Percentiles rank a stretch among this genome's conserved stretches.
Evolutionary conservation across 345 rosid genomes (phyloP).

Genomic region (Acer yangbiense): DNA sequence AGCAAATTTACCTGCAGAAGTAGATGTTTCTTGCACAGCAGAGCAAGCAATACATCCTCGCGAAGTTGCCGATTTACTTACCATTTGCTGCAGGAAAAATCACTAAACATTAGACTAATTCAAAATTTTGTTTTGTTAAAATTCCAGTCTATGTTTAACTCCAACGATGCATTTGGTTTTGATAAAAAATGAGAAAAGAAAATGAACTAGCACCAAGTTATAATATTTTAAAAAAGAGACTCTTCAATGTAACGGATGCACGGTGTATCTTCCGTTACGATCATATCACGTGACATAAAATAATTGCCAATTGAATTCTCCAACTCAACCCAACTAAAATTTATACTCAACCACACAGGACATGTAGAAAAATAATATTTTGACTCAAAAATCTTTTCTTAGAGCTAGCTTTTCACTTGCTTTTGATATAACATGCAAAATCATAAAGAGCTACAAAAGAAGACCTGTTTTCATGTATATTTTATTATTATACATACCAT

Average conservation of each 20-base stretch:
- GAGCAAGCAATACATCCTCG: conserved; percentile 52
- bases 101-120: neutral
- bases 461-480: neutral
- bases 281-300: too few relatives aligned
- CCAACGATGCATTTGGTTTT: neutral
- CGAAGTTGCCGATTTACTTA: conserved; percentile 30
- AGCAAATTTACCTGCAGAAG: conserved; percentile 50
- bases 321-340: neutral
- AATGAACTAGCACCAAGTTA: too few relatives aligned
- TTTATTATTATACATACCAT: conserved; percentile 39
- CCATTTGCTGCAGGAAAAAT: conserved; percentile 38
- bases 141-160: too few relatives aligned
- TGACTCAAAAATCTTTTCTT: neutral
- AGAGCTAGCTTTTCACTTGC: neutral
- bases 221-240: too few relatives aligned
- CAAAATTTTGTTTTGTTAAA: neutral
- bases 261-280: too few relatives aligned
- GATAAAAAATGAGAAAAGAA: neutral
- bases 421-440: neutral
- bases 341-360: neutral
- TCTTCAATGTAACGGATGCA: too few relatives aligned
- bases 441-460: neutral
- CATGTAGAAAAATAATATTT: too few relatives aligned
- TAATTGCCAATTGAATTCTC: neutral
- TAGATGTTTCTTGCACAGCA: conserved; percentile 75